A percentile compares a stretch with the other conserved stretches of the same genome.
These are phyloP conservation scores for Diaporthe vaccinii DNA, from an alignment of 2,329 filamentous ascomycete genomes.

Conservation along the genomic window DNA sequence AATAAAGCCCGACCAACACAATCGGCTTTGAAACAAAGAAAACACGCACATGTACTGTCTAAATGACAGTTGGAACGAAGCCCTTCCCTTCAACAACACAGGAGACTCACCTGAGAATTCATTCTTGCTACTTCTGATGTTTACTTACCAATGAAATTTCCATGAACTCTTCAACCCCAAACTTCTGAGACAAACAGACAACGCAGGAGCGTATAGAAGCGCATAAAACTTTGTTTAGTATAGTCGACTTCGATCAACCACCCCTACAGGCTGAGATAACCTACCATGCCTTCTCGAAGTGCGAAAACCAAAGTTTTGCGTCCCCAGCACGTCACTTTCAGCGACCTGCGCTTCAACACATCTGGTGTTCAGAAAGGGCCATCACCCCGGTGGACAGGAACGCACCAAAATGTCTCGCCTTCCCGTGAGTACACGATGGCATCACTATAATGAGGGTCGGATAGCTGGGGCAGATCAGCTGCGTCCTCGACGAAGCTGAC, in stretches of 20 bases:
- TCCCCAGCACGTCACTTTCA: neutral
- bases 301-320: no score
- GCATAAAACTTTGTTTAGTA: neutral
- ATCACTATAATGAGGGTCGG: neutral
- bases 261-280: neutral
- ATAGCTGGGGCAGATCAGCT: neutral
- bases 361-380: neutral
- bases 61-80: neutral
- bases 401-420: neutral
- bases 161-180: no score
- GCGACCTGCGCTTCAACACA: neutral
- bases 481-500: neutral
- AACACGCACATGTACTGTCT: neutral
- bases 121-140: neutral
- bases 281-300: neutral
- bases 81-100: no score
- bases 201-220: neutral
- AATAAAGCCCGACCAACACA: neutral
- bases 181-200: neutral
- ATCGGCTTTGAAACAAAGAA: neutral
- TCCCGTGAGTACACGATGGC: neutral
- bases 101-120: neutral
- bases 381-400: neutral
- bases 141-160: neutral
- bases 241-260: neutral